Evolutionary conservation across 352 stramenopile genomes (phyloP).

Genomic region (Phytophthora palmivora): DNA sequence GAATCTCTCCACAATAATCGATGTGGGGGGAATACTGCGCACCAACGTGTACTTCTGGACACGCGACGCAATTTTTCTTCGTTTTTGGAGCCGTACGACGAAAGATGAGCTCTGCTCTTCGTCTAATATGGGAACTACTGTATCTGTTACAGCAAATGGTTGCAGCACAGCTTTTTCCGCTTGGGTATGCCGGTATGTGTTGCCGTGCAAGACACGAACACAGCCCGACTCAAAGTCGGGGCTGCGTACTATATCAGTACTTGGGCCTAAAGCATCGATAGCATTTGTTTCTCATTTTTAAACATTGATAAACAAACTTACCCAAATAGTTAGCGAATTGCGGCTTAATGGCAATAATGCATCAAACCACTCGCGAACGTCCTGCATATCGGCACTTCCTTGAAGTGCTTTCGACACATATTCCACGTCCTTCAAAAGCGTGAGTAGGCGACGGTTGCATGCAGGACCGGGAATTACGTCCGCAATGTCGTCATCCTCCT

Average conservation of each 20-base stretch:
- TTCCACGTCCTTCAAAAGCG: constrained; percentile 8
- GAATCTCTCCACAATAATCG: constrained; percentile 15
- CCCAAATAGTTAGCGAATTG: constrained; percentile 6
- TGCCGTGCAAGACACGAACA: background rate
- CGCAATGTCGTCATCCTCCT: constrained; percentile 3
- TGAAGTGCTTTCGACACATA: constrained; percentile 11
- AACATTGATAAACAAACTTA: constrained; percentile 5
- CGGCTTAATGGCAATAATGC: constrained; percentile 7
- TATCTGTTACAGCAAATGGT: background rate
- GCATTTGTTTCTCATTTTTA: background rate
- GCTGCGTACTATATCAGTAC: constrained; percentile 18
- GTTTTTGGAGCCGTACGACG: constrained; percentile 14
- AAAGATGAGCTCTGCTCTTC: constrained; percentile 1
- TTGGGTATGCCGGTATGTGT: background rate
- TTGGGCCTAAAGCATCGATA: background rate
- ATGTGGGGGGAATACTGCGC: constrained; percentile 13
- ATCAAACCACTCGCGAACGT: constrained; percentile 14
- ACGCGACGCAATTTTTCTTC: background rate
- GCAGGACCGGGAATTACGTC: constrained; percentile 5
- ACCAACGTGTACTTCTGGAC: constrained; percentile 5
- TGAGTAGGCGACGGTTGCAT: background rate
- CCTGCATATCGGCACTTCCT: background rate
- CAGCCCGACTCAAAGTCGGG: constrained; percentile 10
- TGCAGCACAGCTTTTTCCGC: constrained; percentile 6
- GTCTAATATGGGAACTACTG: background rate